Base-by-base conservation (phyloP, 768 basidiomycete genomes). In the Boletus speciosus region DNA sequence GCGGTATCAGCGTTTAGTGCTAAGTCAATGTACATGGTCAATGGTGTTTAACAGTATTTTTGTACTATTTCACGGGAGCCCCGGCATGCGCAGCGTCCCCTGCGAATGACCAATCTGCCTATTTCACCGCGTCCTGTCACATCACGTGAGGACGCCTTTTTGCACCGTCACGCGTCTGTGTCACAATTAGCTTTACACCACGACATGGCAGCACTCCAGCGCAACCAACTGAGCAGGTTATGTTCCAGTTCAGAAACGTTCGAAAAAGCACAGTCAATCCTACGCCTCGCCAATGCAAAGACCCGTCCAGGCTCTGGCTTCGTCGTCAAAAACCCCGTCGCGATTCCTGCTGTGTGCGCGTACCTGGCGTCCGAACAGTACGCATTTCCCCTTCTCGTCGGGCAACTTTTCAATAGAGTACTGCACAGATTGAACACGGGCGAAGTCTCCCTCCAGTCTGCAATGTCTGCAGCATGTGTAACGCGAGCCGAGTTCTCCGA, bases 311-410 rank as follows among this genome's bases (percentile, higher is more conserved):
- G 70, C 11, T 59, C 70, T 14, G 70, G 66, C 1, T 71, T 65
- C 45, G 47, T 57, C 21, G 55, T 66, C 32, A 67, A 67, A 55
- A 57, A 53, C 43, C 35, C 61, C 3, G 55, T 51, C 38, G 62
- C 60, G 12, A 57, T 71, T 12, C 66, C 67, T 5, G 61, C 68
- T 8, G 43, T 70, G 32, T 73, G 66, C 54, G 70, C 70, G 23
- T 66, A 66, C 47, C 51, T 71, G 3, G 70, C 70, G 14, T 71
- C 70, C 12, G 61, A 71, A 60, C 61, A 59, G 70, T 71, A 50
- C 58, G 69, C 48, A 43, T 46, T 27, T 35, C 9, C 35, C 35
- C 14, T 12, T 40, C 4, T 52, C 19, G 0, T 4, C 2, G 1
- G 11, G 5, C 15, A 10, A 16, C 3, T 43, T 47, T 32, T 34